Percentiles rank a stretch among this genome's conserved stretches.
Evolutionary conservation across 2,329 filamentous ascomycete species (phyloP).

Genomic region (Alternaria incomplexa): DNA sequence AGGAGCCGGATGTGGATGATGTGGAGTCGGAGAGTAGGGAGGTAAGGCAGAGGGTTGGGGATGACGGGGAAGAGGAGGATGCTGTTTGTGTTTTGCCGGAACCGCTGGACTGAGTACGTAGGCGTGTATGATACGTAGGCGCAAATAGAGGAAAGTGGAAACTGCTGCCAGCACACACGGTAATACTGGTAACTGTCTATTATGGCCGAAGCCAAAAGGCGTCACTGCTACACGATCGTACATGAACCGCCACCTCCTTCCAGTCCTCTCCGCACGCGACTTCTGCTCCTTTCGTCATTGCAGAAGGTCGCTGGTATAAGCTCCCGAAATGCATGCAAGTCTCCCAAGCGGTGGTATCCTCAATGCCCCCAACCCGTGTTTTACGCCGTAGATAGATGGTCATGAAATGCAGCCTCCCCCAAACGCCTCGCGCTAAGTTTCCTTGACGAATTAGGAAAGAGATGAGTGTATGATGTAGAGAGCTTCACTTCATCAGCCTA

Average conservation of each 20-base stretch:
- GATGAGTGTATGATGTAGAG: constrained; percentile 5
- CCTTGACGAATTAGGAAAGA: constrained; percentile 16
- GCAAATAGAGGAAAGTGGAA: neutral
- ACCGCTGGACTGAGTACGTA: neutral
- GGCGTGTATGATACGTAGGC: neutral
- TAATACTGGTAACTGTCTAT: neutral
- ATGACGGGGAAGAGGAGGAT: neutral
- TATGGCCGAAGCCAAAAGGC: neutral
- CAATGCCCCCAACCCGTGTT: constrained; percentile 5
- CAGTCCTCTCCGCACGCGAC: neutral
- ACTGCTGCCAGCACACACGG: neutral
- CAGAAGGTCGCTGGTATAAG: neutral
- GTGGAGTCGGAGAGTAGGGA: neutral
- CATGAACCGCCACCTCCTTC: neutral
- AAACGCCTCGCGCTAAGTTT: constrained; percentile 31
- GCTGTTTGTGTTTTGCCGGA: neutral
- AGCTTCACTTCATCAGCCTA: constrained; percentile 7
- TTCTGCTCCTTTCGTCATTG: neutral
- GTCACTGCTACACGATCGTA: neutral
- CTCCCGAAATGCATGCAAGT: constrained; percentile 6
- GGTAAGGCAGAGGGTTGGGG: neutral
- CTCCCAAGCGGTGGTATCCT: constrained; percentile 26
- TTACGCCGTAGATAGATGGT: constrained; percentile 22
- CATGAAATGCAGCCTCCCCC: constrained; percentile 9
- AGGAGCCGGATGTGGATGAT: neutral